Percentiles rank a stretch among this genome's conserved stretches.
These are phyloP conservation scores for Fusarium hainanense DNA, from an alignment of 2,329 filamentous ascomycete genomes.

Conservation along the genomic window DNA sequence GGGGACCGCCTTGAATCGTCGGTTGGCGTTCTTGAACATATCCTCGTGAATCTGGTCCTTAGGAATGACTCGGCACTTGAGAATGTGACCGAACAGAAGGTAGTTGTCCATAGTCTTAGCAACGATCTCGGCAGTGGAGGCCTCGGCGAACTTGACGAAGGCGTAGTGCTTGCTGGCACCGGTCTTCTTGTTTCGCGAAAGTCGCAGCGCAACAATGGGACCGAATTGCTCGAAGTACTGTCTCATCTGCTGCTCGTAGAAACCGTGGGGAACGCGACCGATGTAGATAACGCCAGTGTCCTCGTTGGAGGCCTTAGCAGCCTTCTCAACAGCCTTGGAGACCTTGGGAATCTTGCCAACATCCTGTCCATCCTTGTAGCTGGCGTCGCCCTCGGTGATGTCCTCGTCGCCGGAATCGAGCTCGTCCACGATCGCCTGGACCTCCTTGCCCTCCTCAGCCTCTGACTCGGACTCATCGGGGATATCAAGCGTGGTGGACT, in stretches of 20 bases:
- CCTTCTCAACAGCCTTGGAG: conserved; percentile 58
- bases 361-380: conserved; percentile 61
- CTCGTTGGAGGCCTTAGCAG: conserved; percentile 57
- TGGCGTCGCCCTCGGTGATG: conserved; percentile 49
- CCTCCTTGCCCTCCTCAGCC: conserved; percentile 56
- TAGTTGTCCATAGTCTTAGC: conserved; percentile 98
- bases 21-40: conserved; percentile 90
- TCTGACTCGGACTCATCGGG: conserved; percentile 52
- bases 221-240: conserved; percentile 96
- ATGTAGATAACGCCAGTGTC: conserved; percentile 87
- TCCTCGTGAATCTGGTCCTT: conserved; percentile 81
- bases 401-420: conserved; percentile 60
- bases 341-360: conserved; percentile 63
- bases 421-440: conserved; percentile 57
- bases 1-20: conserved; percentile 87
- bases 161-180: conserved; percentile 93
- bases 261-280: conserved; percentile 89
- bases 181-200: conserved; percentile 92
- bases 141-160: conserved; percentile 90
- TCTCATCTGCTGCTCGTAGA: conserved; percentile 96
- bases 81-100: conserved; percentile 90
- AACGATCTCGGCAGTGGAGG: conserved; percentile 84
- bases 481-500: conserved; percentile 48
- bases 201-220: conserved; percentile 77
- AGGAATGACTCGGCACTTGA: conserved; percentile 86